Evolutionary conservation across 2,329 filamentous ascomycete species (phyloP).

Genomic region (Bipolaris victoriae): DNA sequence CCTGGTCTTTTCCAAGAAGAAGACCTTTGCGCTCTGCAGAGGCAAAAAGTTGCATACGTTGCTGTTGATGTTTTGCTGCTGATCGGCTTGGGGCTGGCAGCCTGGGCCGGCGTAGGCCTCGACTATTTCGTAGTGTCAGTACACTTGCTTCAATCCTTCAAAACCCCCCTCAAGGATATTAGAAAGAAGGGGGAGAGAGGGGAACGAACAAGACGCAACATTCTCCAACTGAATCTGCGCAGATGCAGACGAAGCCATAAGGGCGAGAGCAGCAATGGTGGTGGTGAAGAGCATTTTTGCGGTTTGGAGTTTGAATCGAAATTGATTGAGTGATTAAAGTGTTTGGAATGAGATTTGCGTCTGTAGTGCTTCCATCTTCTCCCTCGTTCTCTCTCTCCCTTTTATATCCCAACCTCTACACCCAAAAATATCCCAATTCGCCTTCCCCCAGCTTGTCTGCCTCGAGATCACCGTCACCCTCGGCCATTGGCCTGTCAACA

Average conservation of each 20-base stretch:
- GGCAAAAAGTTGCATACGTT: constrained; percentile 8
- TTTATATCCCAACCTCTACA: not conserved
- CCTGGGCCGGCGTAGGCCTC: constrained; percentile 3
- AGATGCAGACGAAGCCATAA: constrained; percentile 8
- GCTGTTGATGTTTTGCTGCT: constrained; percentile 13
- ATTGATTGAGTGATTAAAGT: not conserved
- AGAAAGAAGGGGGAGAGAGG: not conserved
- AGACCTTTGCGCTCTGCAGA: constrained; percentile 5
- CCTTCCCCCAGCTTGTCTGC: not conserved
- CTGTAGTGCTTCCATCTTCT: not conserved
- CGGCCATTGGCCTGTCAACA: no score
- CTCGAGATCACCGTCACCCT: not conserved
- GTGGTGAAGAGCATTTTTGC: constrained; percentile 12
- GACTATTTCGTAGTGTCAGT: not conserved
- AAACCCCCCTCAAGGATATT: not conserved
- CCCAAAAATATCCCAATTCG: not conserved
- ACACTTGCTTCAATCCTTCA: no score
- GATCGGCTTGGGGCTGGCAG: constrained; percentile 1
- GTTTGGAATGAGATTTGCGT: not conserved
- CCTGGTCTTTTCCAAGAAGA: constrained; percentile 10
- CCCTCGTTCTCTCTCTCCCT: not conserved
- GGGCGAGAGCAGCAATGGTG: constrained; percentile 7
- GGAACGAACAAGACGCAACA: constrained; percentile 5
- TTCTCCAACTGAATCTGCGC: constrained; percentile 11
- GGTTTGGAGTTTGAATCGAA: not conserved